phyloP scores from a whole-genome alignment of 805 yeast species.

The Cyberlindnera euphorbiae region DNA sequence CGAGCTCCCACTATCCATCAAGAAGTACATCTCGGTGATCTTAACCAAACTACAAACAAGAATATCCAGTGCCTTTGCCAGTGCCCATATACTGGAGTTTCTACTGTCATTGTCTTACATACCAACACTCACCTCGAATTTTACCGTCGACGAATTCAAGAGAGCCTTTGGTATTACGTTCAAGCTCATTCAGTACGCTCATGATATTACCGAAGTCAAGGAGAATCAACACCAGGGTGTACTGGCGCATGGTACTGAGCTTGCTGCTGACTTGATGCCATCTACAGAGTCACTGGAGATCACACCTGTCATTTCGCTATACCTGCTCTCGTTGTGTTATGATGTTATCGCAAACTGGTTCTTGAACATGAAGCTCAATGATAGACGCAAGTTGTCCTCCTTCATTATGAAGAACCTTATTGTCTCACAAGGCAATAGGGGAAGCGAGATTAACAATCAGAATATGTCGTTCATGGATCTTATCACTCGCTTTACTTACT shows the following conservation, averaged over 20 bases:
- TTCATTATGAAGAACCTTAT: slow-evolving; percentile 57
- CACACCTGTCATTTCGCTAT: slow-evolving; percentile 51
- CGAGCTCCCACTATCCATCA: slow-evolving; percentile 70
- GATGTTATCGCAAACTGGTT: slow-evolving; percentile 70
- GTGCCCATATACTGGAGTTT: slow-evolving; percentile 74
- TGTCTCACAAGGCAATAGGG: slow-evolving; percentile 33
- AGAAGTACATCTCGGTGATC: slow-evolving; percentile 61
- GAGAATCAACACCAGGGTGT: slow-evolving; percentile 28
- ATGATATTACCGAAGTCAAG: slow-evolving; percentile 36
- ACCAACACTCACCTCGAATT: slow-evolving; percentile 63
- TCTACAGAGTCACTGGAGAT: slow-evolving; percentile 45
- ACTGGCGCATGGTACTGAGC: slow-evolving; percentile 35
- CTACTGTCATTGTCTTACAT: slow-evolving; percentile 59
- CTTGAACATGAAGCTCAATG: slow-evolving; percentile 52
- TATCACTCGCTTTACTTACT: slow-evolving; percentile 58
- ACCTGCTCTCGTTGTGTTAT: slow-evolving; percentile 59
- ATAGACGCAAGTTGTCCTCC: slow-evolving; percentile 55
- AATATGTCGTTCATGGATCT: slow-evolving; percentile 64
- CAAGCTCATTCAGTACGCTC: slow-evolving; percentile 68
- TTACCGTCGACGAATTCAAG: slow-evolving; percentile 71
- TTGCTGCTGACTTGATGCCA: slow-evolving; percentile 48
- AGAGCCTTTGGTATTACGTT: slow-evolving; percentile 82
- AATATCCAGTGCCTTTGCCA: slow-evolving; percentile 62
- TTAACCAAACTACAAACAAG: slow-evolving; percentile 71
- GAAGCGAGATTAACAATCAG: slow-evolving; percentile 36